Evolutionary conservation across 2,329 filamentous ascomycete species (phyloP).

Genomic region (Sarocladium kiliense): DNA sequence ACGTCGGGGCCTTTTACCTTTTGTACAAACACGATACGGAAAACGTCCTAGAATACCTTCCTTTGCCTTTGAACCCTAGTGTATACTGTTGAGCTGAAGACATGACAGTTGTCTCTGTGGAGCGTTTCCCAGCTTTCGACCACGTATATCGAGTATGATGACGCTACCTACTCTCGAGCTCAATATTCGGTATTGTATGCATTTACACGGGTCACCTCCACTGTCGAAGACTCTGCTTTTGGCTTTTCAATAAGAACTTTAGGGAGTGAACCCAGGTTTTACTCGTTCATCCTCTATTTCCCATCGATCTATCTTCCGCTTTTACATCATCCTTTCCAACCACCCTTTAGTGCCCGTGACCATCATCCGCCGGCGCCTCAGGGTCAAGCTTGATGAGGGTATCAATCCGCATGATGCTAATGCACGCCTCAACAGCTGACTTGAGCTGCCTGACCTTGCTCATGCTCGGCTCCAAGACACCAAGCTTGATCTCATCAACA

Average conservation of each 20-base stretch:
- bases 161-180: too few relatives aligned
- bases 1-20: slow-evolving; percentile 9
- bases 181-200: too few relatives aligned
- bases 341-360: slow-evolving; percentile 67
- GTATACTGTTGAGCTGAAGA: too few relatives aligned
- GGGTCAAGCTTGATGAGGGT: slow-evolving; percentile 98
- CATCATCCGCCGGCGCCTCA: slow-evolving; percentile 72
- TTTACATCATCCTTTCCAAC: slow-evolving; percentile 17
- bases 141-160: too few relatives aligned
- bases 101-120: too few relatives aligned
- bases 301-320: slow-evolving; percentile 16
- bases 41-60: slow-evolving; percentile 8
- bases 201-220: too few relatives aligned
- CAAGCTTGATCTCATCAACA: slow-evolving; percentile 87
- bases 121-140: too few relatives aligned
- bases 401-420: slow-evolving; percentile 99
- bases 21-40: slow-evolving; percentile 8
- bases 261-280: slow-evolving; percentile 11
- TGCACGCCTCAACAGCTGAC: slow-evolving; percentile 96
- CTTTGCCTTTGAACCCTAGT: too few relatives aligned
- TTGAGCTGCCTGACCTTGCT: slow-evolving; percentile 98
- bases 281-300: slow-evolving; percentile 11
- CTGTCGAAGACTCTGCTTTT: neutral
- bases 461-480: slow-evolving; percentile 93
- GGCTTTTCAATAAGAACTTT: too few relatives aligned